Base-by-base conservation (phyloP, 352 stramenopile species). In the Phytopythium kandeliae region DNA sequence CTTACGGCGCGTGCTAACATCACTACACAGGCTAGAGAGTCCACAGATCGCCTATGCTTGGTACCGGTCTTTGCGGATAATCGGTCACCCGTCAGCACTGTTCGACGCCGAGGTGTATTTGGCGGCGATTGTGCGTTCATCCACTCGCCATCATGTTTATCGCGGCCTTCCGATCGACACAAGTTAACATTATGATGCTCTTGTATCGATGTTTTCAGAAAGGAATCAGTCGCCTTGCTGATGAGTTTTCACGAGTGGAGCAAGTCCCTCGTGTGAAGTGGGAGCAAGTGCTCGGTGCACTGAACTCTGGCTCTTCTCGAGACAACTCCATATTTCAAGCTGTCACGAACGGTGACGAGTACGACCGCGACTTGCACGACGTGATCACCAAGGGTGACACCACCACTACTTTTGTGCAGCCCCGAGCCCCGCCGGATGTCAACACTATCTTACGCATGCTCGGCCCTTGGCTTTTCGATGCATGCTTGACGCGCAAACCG, bases 381-480 rank as follows among this genome's bases (percentile, higher is more conserved):
- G 58, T 50, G 21, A 45, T 60, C 15, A 50, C 51, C 16, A 55
- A 71, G 45, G 48, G 48, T 15, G 58, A 69, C 13, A 58, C 63
- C 2, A 9, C 65, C 21, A 57, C 58, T 3, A 63, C 44, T 1
- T 40, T 53, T 5, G 58, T 66, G 7, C 75, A 79, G 38, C 62
- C 75, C 9, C 67, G 79, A 48, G 75, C 76, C 17, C 78, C 84
- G n/a, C 84, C 84, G 28, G 84, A 95, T 50, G 78, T 92, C 19
- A 95, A 95, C 57, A 87, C 84, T 2, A 81, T 95, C 30, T 46
- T 95, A 25, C 65, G 84, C 9, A 44, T 95, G 47, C 63, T 95
- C 16, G 84, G 84, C 4, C 82, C 84, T 13, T 95, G 84, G 84
- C 55, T 95, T 0, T 95, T 95, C 60, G 84, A 95, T 38, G 84